phyloP scores from a whole-genome alignment of 2,329 filamentous ascomycete genomes.

The Diaporthe nobilis region DNA sequence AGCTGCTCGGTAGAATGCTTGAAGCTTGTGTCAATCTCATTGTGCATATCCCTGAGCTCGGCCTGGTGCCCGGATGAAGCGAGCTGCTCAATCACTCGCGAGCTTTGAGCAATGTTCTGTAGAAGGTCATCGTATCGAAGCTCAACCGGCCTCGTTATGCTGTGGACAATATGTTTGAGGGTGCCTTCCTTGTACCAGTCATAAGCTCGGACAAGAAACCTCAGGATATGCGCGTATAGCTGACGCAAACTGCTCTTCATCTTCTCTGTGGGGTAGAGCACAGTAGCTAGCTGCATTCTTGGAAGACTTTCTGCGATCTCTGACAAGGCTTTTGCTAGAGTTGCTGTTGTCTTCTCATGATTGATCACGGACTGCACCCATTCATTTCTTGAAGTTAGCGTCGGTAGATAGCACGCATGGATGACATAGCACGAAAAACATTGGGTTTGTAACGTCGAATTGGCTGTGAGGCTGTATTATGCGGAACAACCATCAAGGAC shows the following conservation, averaged over 20 bases:
- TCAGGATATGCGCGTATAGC: neutral
- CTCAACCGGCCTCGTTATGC: neutral
- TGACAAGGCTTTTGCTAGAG: neutral
- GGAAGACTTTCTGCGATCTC: neutral
- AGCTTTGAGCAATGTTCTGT: too few species aligned
- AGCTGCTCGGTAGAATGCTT: too few species aligned
- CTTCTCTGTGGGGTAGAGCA: neutral
- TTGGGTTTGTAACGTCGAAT: neutral
- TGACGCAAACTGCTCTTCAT: neutral
- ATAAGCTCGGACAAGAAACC: neutral
- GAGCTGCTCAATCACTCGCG: too few species aligned
- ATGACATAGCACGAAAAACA: neutral
- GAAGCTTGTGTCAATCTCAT: too few species aligned
- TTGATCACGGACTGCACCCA: neutral
- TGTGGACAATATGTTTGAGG: neutral
- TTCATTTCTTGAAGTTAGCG: neutral
- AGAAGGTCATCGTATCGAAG: neutral
- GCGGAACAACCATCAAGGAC: neutral
- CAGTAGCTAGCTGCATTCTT: neutral
- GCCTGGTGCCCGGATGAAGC: too few species aligned
- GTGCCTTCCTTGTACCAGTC: neutral
- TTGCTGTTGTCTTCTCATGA: neutral
- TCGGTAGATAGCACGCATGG: neutral
- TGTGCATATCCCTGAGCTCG: too few species aligned
- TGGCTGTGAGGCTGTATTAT: neutral